Conservation (phyloP, 2,329 filamentous ascomycete genomes). For the Phyllosticta paracitricarpa region DNA sequence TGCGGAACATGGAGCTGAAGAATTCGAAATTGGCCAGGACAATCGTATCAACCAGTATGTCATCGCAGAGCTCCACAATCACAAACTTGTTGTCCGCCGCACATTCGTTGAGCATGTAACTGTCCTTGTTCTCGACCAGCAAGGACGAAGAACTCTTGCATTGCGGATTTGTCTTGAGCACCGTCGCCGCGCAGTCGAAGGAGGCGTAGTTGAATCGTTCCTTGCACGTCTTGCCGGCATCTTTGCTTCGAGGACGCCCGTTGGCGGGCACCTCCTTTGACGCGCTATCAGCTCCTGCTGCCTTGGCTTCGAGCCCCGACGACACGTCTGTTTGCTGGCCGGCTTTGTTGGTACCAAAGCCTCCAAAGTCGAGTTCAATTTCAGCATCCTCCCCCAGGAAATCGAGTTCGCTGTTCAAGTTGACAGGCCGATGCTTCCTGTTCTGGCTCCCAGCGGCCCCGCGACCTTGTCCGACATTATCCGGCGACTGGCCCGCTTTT, state of each 20-base stretch:
- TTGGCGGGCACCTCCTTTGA: constrained; percentile 21
- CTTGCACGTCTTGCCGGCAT: constrained; percentile 95
- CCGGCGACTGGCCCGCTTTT: constrained; percentile 70
- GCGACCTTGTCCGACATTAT: constrained; percentile 50
- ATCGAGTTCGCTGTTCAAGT: constrained; percentile 60
- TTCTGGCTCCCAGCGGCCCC: constrained; percentile 40
- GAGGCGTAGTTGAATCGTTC: constrained; percentile 96
- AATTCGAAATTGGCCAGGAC: constrained; percentile 99
- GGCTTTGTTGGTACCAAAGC: constrained; percentile 33
- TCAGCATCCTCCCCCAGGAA: constrained; percentile 80
- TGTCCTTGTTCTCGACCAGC: constrained; percentile 93
- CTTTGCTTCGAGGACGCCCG: constrained; percentile 57
- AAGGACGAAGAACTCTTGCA: constrained; percentile 84
- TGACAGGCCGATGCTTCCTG: constrained; percentile 39
- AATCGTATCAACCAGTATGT: constrained; percentile 80
- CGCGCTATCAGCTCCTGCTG: background rate
- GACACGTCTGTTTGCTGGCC: constrained; percentile 2
- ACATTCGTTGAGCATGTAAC: constrained; percentile 94
- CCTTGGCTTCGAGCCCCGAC: background rate
- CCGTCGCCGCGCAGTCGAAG: constrained; percentile 89
- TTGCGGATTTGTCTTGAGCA: constrained; percentile 79
- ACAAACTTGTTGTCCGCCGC: constrained; percentile 81
- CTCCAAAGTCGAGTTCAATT: constrained; percentile 66
- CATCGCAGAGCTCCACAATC: constrained; percentile 85
- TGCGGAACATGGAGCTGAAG: constrained; percentile 93